Evolutionary conservation across 495 filamentous ascomycete species (phyloP), one percentile per base, ranked within the genome.

Genomic region (Endocarpon pusillum): DNA sequence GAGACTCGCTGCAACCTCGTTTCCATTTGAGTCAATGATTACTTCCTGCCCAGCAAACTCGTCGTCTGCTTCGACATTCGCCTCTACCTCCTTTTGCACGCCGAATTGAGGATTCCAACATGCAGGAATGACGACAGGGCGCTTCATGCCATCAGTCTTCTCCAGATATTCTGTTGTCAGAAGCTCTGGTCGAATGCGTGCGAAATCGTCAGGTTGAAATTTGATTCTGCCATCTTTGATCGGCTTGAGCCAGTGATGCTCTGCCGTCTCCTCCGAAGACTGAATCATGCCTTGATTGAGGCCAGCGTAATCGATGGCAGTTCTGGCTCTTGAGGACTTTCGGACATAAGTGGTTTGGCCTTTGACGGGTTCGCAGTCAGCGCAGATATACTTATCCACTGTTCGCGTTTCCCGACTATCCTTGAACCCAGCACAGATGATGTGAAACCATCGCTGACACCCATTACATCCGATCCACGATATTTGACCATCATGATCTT

Each of bases 401-500:
- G 67, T 69, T 34, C 75, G 64, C 18, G 79, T 66, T 41, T 78
- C 72, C n/a, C 68, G 57, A 37, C 73, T 71, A 43, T 62, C 76
- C 43, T 76, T 75, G 43, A 82, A 77, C 3, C 72, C 75, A 14
- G 76, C 76, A 47, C 78, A 83, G 23, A 70, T 64, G 32, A 73
- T 75, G 47, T 83, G 78, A 42, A 72, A 80, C 78, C 78, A 83
- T 18, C 57, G 61, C 42, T 78, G 78, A 48, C 78, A 83, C 21
- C 73, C 75, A 48, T 83, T 75, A 43, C 78, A 83, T 19, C 64
- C 70, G 38, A 83, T 80, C 78, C 78, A 83, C 10, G 70, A 69
- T 37, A 65, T 65, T 35, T 64, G 58, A 11, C 37, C 38, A 19
- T 57, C 56, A 39, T 67, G 60, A 26, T 58, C 64, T 14, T 66